These are phyloP conservation scores for Allantophomopsis lycopodina DNA, from an alignment of 2,329 filamentous ascomycete genomes.

Conservation along the genomic window DNA sequence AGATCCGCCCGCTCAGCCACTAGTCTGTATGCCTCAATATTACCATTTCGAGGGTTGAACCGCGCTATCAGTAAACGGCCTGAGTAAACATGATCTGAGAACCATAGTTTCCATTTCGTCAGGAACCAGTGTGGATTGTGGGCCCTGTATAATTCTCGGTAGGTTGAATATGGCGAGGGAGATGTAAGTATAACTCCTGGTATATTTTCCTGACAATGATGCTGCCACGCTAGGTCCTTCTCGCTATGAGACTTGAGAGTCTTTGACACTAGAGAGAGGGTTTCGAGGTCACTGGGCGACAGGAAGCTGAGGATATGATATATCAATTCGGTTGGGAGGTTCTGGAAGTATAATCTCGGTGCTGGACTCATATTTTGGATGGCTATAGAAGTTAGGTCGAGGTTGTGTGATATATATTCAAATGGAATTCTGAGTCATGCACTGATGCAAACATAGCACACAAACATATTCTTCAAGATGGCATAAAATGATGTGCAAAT, in stretches of 20 bases:
- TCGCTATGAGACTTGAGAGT: slow-evolving; percentile 42
- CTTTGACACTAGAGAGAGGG: slow-evolving; percentile 46
- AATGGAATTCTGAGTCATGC: too few species aligned
- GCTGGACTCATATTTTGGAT: too few species aligned
- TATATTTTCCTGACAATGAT: slow-evolving; percentile 54
- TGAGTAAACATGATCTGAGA: slow-evolving; percentile 58
- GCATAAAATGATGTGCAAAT: too few species aligned
- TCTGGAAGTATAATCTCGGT: slow-evolving; percentile 1
- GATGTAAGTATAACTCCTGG: slow-evolving; percentile 37
- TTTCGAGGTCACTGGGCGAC: slow-evolving; percentile 46
- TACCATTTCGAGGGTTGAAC: slow-evolving; percentile 58
- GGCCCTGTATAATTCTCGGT: slow-evolving; percentile 56
- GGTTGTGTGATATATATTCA: too few species aligned
- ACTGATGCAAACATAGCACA: too few species aligned
- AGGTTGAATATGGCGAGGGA: slow-evolving; percentile 46
- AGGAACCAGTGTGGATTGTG: slow-evolving; percentile 82
- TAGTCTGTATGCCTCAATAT: slow-evolving; percentile 71
- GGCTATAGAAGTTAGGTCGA: too few species aligned
- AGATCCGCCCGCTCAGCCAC: slow-evolving; percentile 47
- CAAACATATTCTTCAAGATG: too few species aligned
- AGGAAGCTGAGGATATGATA: slow-evolving; percentile 58
- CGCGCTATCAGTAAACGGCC: slow-evolving; percentile 66
- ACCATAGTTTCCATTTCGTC: slow-evolving; percentile 70
- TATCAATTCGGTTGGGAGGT: slow-evolving; percentile 63
- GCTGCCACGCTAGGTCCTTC: slow-evolving; percentile 60